phyloP scores from a whole-genome alignment of 306 rosid species.

The Rosa lucieae region DNA sequence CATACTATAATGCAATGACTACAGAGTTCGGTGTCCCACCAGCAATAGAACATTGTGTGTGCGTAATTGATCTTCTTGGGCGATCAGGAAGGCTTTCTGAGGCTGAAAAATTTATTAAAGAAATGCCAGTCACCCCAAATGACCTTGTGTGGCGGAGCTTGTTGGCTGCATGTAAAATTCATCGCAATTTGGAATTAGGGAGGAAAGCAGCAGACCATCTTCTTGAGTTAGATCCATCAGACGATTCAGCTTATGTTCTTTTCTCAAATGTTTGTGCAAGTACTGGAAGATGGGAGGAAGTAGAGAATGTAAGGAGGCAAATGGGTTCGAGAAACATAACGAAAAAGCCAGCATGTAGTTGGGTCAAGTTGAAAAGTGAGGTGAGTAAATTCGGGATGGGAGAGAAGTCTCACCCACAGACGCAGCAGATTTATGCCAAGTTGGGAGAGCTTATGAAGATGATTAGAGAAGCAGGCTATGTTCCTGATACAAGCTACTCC shows the following conservation, averaged over 20 bases:
- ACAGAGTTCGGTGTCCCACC: constrained; percentile 49
- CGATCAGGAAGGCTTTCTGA: constrained; percentile 84
- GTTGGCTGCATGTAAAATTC: constrained; percentile 77
- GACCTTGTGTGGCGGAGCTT: constrained; percentile 86
- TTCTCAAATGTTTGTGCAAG: constrained; percentile 84
- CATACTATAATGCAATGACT: constrained; percentile 65
- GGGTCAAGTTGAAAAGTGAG: constrained; percentile 73
- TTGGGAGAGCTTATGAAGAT: constrained; percentile 68
- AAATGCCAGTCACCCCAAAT: constrained; percentile 65
- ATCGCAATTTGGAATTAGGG: constrained; percentile 73
- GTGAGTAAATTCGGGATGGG: constrained; percentile 80
- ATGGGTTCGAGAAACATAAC: constrained; percentile 65
- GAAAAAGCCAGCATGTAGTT: constrained; percentile 89
- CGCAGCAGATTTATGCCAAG: constrained; percentile 50
- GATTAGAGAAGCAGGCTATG: constrained; percentile 71
- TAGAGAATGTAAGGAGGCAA: constrained; percentile 64
- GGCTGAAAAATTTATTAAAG: constrained; percentile 62
- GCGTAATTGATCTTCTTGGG: constrained; percentile 94
- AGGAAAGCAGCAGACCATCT: constrained; percentile 70
- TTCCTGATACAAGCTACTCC: constrained; percentile 76
- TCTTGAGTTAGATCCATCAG: constrained; percentile 61
- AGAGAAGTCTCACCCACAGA: constrained; percentile 60
- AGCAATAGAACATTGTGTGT: constrained; percentile 83
- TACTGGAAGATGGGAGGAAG: constrained; percentile 76
- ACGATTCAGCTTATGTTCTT: constrained; percentile 92